Evolutionary conservation across 768 basidiomycete genomes (phyloP).

Genomic region (Mrakia gelida): DNA sequence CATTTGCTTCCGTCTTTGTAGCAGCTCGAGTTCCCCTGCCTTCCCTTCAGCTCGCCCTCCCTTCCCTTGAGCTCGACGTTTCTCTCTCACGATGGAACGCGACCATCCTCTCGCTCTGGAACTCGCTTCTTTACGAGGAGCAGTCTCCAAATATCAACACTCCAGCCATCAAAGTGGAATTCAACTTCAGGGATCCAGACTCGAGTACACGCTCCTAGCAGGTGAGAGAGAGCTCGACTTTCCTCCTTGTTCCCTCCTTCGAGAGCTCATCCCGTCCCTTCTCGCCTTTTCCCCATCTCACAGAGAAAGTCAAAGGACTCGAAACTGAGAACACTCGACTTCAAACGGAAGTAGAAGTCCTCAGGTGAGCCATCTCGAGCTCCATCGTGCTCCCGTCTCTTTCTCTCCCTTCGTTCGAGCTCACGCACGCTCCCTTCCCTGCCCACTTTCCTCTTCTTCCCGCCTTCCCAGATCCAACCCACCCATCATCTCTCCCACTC

Average conservation of each 20-base stretch:
- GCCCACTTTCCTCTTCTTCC: not conserved
- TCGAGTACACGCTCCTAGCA: constrained; percentile 39
- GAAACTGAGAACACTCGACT: constrained; percentile 35
- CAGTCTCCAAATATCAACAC: constrained; percentile 41
- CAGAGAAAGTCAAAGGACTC: constrained; percentile 3
- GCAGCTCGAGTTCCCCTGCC: not conserved
- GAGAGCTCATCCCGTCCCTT: not conserved
- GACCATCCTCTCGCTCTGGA: constrained; percentile 44
- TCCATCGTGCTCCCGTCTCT: not conserved
- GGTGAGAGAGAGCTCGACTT: not conserved
- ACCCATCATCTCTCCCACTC: not conserved
- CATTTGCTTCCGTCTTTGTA: not conserved
- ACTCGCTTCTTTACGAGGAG: constrained; percentile 41
- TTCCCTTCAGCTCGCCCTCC: not conserved
- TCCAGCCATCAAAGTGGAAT: constrained; percentile 41
- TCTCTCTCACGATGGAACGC: constrained; percentile 12
- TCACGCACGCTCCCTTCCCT: not conserved
- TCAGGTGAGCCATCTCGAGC: constrained; percentile 34
- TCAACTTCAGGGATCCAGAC: constrained; percentile 41
- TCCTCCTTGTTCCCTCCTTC: too few relatives aligned
- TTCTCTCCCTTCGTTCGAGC: not conserved
- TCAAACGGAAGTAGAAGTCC: constrained; percentile 36
- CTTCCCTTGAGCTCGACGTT: not conserved
- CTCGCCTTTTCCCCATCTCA: not conserved
- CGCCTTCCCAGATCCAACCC: not conserved